A percentile compares a stretch with the other conserved stretches of the same genome.
Evolutionary conservation across 2,329 filamentous ascomycete species (phyloP).

Genomic region (Thelonectria olida): DNA sequence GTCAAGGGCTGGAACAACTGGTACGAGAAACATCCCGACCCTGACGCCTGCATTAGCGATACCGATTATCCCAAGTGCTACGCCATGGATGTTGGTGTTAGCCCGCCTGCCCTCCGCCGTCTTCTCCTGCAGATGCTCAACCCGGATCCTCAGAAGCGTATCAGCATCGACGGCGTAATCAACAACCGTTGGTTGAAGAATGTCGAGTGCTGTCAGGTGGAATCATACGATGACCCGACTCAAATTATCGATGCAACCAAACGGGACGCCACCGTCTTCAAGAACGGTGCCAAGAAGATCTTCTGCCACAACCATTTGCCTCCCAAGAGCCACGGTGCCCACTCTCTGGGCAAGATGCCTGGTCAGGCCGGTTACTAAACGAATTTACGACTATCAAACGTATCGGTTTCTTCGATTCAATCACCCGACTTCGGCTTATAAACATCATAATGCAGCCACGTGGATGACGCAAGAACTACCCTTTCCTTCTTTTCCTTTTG

Average conservation of each 20-base stretch:
- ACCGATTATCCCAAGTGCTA: constrained; percentile 72
- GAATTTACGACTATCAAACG: constrained; percentile 33
- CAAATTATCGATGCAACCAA: constrained; percentile 70
- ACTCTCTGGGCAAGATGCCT: constrained; percentile 65
- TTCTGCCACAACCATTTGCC: constrained; percentile 69
- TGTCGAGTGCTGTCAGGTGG: constrained; percentile 81
- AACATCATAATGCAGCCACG: constrained; percentile 15
- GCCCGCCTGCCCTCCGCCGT: constrained; percentile 73
- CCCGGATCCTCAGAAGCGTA: constrained; percentile 76
- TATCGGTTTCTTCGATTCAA: constrained; percentile 15
- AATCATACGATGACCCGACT: constrained; percentile 73
- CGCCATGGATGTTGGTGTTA: constrained; percentile 71
- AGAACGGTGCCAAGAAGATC: constrained; percentile 58
- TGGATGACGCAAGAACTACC: constrained; percentile 4
- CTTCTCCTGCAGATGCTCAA: constrained; percentile 85
- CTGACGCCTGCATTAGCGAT: constrained; percentile 56
- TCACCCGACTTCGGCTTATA: not conserved
- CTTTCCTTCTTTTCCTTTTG: constrained; percentile 14
- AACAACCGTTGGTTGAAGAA: constrained; percentile 77
- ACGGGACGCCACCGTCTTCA: constrained; percentile 57
- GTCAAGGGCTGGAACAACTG: constrained; percentile 75
- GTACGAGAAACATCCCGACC: constrained; percentile 62
- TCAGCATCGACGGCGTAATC: constrained; percentile 74
- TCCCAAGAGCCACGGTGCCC: constrained; percentile 53
- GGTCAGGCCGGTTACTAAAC: constrained; percentile 63